Evolutionary conservation across 345 rosid species (phyloP), one percentile per base, ranked within the genome.

Genomic region (Rubroshorea leprosula): DNA sequence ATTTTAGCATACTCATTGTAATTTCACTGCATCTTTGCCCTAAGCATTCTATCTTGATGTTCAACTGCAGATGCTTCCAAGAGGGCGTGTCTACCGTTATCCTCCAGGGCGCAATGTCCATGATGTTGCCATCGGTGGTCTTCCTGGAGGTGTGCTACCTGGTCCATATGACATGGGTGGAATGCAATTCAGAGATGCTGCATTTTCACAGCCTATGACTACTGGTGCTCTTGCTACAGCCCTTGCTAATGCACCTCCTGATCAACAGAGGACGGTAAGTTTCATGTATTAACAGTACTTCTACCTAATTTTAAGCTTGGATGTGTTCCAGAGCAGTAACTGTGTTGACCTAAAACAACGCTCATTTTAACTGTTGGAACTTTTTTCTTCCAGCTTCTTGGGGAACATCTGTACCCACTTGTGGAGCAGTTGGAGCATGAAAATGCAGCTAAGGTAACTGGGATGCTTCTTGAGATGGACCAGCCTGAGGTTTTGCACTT

Each of bases 391-490:
- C 51, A 87, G 96, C 62, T 87, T 66, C 69, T 84, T 27, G 92
- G 91, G 6, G 91, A 87, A 70, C 74, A 78, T 68, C 76, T 87
- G 0, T 84, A 82, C 70, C 92, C 96, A 49, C 81, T 80, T 23
- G 96, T 87, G 48, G 82, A 85, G 13, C 78, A 74, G 69, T 67
- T 87, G 76, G 92, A 87, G 72, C 86, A 78, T 25, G 92, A 82
- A 10, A 76, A 78, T 20, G 87, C 96, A 1, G 89, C 92, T 2
- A 87, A 87, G 68, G 91, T 87, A 48, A 87, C 96, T 0, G 89
- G 96, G 41, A 85, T 87, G 96, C 90, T 83, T 66, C 68, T 83
- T 23, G 92, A 87, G 77, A 85, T 83, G 96, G 92, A 87, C 41
- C 87, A 83, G 71, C 77, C 96, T 0, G 90, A 81, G 67, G 86